These are phyloP conservation scores for Penicillium bovifimosum DNA, from an alignment of 495 filamentous ascomycete genomes.

Conservation along the genomic window DNA sequence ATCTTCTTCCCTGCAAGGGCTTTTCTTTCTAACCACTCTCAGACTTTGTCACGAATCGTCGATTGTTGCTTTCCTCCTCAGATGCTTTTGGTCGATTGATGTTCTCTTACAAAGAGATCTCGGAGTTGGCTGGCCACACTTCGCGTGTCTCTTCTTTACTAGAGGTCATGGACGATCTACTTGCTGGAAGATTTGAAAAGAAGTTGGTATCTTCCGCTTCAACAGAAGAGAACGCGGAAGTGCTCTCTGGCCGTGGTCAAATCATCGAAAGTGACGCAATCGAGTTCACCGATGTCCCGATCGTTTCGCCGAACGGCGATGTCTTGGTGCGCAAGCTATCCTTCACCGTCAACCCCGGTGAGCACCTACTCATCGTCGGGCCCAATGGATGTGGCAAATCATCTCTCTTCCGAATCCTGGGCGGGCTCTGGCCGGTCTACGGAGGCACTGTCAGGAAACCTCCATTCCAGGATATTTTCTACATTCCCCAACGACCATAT, in stretches of 20 bases:
- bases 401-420: slow-evolving; percentile 89
- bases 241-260: slow-evolving; percentile 72
- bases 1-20: not conserved
- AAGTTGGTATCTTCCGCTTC: slow-evolving; percentile 85
- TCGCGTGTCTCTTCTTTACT: slow-evolving; percentile 82
- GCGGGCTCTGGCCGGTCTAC: slow-evolving; percentile 98
- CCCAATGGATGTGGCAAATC: slow-evolving; percentile 98
- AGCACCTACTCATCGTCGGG: slow-evolving; percentile 90
- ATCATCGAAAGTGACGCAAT: slow-evolving; percentile 77
- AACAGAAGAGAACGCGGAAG: slow-evolving; percentile 68
- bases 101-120: slow-evolving; percentile 98
- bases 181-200: slow-evolving; percentile 86
- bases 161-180: slow-evolving; percentile 90
- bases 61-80: slow-evolving; percentile 84
- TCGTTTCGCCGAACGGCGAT: slow-evolving; percentile 94
- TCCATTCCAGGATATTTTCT: slow-evolving; percentile 86
- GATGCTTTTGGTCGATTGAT: slow-evolving; percentile 95
- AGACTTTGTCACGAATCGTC: slow-evolving; percentile 88
- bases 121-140: slow-evolving; percentile 91
- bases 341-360: slow-evolving; percentile 77
- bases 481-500: slow-evolving; percentile 95
- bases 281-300: slow-evolving; percentile 86
- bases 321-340: slow-evolving; percentile 77
- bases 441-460: slow-evolving; percentile 89
- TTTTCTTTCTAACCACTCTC: slow-evolving; percentile 1